Conservation (phyloP, 2,329 filamentous ascomycete species). For the Colletotrichum plurivorum region DNA sequence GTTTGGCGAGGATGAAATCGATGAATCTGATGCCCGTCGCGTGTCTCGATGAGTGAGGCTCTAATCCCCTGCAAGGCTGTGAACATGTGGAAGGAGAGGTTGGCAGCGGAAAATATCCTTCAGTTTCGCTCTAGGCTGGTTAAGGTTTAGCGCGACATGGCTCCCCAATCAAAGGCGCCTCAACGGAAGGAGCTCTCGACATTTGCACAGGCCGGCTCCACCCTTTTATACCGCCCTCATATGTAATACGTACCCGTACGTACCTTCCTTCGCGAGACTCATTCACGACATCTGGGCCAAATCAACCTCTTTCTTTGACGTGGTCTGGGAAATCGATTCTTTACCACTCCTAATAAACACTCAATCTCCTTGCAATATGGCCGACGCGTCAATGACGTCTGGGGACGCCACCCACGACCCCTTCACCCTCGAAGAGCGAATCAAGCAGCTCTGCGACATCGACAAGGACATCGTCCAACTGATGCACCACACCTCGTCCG, state of each 20-base stretch:
- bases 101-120: conserved; percentile 39
- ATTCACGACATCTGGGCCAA: not conserved
- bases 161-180: conserved; percentile 2
- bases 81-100: conserved; percentile 22
- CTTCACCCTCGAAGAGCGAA: conserved; percentile 84
- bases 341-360: too few relatives aligned
- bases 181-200: not conserved
- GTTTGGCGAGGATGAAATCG: conserved; percentile 3
- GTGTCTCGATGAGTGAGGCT: conserved; percentile 35
- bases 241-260: not conserved
- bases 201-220: not conserved
- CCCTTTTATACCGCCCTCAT: not conserved
- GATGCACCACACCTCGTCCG: conserved; percentile 61
- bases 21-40: conserved; percentile 31
- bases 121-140: not conserved
- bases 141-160: not conserved
- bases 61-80: conserved; percentile 35
- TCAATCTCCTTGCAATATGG: conserved; percentile 16
- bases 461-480: conserved; percentile 70
- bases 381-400: conserved; percentile 36
- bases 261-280: not conserved
- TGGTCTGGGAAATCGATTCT: too few relatives aligned
- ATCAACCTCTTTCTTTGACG: not conserved
- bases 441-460: conserved; percentile 84
- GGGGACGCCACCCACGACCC: conserved; percentile 56